These are phyloP conservation scores for Aspergillus sp. DNA, from an alignment of 2,329 filamentous ascomycete genomes.

Conservation along the genomic window DNA sequence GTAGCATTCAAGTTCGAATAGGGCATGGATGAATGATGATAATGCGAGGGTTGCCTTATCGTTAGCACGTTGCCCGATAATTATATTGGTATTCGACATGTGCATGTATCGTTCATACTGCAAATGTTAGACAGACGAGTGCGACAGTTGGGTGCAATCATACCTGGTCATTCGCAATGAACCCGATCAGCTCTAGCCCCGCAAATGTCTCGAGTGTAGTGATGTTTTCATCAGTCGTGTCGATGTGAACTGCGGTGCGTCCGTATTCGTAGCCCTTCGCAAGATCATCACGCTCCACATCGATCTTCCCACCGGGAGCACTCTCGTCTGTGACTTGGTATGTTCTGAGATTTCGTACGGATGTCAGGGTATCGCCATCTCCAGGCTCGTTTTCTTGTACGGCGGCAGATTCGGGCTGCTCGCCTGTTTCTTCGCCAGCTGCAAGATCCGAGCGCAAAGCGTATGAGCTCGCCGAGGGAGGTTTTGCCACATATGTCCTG, in stretches of 20 bases:
- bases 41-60: conserved; percentile 80
- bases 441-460: conserved; percentile 52
- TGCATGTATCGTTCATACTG: conserved; percentile 81
- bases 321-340: conserved; percentile 78
- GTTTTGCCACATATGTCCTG: conserved; percentile 72
- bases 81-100: conserved; percentile 76
- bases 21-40: conserved; percentile 83
- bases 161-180: conserved; percentile 71
- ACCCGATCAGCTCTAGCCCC: conserved; percentile 79
- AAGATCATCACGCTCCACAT: conserved; percentile 77
- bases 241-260: conserved; percentile 85
- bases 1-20: conserved; percentile 80
- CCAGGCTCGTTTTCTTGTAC: conserved; percentile 31
- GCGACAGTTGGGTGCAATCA: background rate
- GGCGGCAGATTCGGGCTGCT: conserved; percentile 51
- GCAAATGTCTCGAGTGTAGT: conserved; percentile 79
- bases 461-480: conserved; percentile 75
- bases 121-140: conserved; percentile 15
- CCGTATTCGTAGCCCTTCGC: conserved; percentile 96
- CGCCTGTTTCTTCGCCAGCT: conserved; percentile 49
- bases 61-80: conserved; percentile 73
- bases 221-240: conserved; percentile 78
- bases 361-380: conserved; percentile 52
- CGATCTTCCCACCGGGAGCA: conserved; percentile 73
- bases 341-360: conserved; percentile 71